Evolutionary conservation across 305 asterid genomes (phyloP).

Genomic region (Fraxinus latifolia): DNA sequence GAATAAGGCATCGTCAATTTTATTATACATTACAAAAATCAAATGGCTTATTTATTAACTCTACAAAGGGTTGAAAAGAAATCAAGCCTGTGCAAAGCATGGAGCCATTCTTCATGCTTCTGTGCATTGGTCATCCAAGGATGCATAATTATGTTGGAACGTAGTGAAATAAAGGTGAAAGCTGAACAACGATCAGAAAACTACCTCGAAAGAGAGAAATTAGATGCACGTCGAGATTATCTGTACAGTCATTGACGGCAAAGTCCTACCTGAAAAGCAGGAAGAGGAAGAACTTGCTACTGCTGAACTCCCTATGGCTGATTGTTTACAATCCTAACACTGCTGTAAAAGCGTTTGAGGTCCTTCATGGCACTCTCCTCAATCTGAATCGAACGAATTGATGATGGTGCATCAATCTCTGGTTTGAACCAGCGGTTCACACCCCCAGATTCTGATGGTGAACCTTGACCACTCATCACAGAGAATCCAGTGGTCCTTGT

Average conservation of each 20-base stretch:
- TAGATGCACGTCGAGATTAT: background rate
- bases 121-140: no score
- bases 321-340: constrained; percentile 75
- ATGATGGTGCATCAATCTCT: constrained; percentile 63
- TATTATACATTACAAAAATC: background rate
- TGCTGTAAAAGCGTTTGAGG: constrained; percentile 83
- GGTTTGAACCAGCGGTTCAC: constrained; percentile 91
- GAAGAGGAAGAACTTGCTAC: constrained; percentile 14
- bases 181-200: background rate
- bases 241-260: constrained; percentile 50
- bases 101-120: background rate
- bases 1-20: background rate
- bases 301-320: constrained; percentile 35
- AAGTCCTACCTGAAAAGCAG: constrained; percentile 18
- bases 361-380: constrained; percentile 94
- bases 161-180: background rate
- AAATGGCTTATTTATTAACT: background rate
- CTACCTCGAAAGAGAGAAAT: background rate
- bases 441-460: constrained; percentile 63
- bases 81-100: background rate
- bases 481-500: constrained; percentile 72
- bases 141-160: no score
- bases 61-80: constrained; percentile 5
- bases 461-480: constrained; percentile 61
- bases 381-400: constrained; percentile 83